Conservation (phyloP, 2,329 filamentous ascomycete species). For the Penicillium sp. region DNA sequence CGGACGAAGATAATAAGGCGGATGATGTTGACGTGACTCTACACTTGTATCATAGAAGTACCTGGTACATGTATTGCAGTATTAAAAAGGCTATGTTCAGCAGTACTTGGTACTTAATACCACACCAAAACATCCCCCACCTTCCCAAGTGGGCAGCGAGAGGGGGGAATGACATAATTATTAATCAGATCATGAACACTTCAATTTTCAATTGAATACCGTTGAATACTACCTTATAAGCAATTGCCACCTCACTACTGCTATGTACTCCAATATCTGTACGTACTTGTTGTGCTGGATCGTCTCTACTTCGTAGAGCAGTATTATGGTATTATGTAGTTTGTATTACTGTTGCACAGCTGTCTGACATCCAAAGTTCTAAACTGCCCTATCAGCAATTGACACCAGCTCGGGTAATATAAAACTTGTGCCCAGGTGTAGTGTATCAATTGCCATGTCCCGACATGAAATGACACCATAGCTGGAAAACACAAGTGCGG, state of each 20-base stretch:
- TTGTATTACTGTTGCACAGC: background rate
- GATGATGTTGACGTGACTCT: constrained; percentile 27
- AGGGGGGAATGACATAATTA: constrained; percentile 26
- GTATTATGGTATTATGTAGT: background rate
- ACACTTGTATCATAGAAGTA: constrained; percentile 4
- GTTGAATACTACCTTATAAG: background rate
- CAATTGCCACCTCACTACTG: background rate
- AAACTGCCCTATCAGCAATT: background rate
- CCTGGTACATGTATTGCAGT: constrained; percentile 9
- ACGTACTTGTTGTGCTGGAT: too few species aligned
- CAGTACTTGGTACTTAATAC: constrained; percentile 1
- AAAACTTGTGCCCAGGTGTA: too few species aligned
- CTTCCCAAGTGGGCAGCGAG: constrained; percentile 21
- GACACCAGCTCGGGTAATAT: background rate
- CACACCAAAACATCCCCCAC: constrained; percentile 20
- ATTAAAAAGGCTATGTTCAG: rapidly evolving
- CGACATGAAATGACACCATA: background rate
- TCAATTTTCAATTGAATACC: background rate
- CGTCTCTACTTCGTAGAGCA: too few species aligned
- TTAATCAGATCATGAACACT: background rate
- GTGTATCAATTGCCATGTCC: background rate
- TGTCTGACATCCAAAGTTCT: background rate
- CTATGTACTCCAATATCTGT: background rate
- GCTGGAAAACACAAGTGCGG: constrained; percentile 12
- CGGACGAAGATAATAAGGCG: constrained; percentile 22